Evolutionary conservation across 1,284 basidiomycete genomes (phyloP).

Genomic region (Taiwanofungus camphoratus): DNA sequence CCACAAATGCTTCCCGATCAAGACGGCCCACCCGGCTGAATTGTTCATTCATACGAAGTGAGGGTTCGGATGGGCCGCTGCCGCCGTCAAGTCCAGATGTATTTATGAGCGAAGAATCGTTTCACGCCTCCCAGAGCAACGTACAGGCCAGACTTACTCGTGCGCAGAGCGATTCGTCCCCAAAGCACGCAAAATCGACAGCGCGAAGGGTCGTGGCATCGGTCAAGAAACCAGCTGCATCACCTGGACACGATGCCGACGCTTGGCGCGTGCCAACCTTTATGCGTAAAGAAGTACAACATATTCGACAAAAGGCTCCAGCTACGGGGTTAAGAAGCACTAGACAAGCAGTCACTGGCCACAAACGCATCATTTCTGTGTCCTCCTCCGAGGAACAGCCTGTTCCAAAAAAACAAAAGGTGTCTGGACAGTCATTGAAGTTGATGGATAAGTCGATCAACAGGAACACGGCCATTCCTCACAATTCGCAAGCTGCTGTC

Average conservation of each 20-base stretch:
- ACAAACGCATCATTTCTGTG: not conserved
- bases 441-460: not conserved
- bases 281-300: conserved; percentile 11
- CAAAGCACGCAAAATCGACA: no score
- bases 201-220: no score
- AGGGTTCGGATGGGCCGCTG: conserved; percentile 6
- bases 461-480: not conserved
- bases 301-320: no score
- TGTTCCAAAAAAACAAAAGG: conserved; percentile 16
- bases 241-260: conserved; percentile 18
- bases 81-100: conserved; percentile 10
- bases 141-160: no score
- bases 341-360: not conserved
- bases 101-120: conserved; percentile 11
- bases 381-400: conserved; percentile 5
- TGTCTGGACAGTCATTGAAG: not conserved
- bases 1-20: no score
- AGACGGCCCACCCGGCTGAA: not conserved
- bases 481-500: not conserved
- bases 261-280: conserved; percentile 18
- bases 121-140: conserved; percentile 4
- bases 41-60: conserved; percentile 3
- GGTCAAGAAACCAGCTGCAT: no score
- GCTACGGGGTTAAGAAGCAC: not conserved
- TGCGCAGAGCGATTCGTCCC: no score